Conservation (phyloP, 148 eudicot species). For the Polygonum aviculare region DNA sequence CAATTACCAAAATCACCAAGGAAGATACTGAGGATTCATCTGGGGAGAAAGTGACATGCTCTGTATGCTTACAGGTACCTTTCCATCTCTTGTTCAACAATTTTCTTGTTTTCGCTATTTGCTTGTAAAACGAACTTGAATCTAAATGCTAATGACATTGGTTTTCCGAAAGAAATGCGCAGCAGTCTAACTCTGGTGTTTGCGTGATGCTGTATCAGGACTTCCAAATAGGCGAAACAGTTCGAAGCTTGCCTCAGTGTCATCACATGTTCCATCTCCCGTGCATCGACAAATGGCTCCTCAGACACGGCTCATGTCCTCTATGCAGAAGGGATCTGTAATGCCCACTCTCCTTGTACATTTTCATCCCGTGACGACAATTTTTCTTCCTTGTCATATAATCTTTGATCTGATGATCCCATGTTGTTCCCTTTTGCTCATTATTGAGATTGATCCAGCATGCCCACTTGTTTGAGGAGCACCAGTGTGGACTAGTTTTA, state of each 20-base stretch:
- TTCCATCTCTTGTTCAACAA: background rate
- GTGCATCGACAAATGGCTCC: constrained; percentile 92
- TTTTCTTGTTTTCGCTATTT: background rate
- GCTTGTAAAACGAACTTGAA: too few species aligned
- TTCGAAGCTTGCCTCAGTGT: constrained; percentile 79
- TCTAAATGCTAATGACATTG: too few species aligned
- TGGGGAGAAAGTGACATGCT: constrained; percentile 80
- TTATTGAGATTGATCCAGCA: background rate
- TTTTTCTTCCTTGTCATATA: constrained; percentile 2
- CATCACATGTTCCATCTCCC: constrained; percentile 95
- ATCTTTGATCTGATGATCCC: constrained; percentile 9
- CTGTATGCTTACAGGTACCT: constrained; percentile 90
- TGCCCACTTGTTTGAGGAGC: background rate
- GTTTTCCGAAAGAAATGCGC: background rate
- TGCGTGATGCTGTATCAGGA: constrained; percentile 34
- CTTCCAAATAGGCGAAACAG: constrained; percentile 81
- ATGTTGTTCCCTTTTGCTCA: constrained; percentile 9
- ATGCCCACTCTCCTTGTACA: constrained; percentile 28
- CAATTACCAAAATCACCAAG: constrained; percentile 64
- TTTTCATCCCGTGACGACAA: constrained; percentile 6
- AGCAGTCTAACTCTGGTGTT: background rate
- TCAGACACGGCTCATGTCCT: constrained; percentile 91
- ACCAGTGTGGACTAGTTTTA: constrained; percentile 10
- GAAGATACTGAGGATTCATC: constrained; percentile 59
- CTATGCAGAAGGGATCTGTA: constrained; percentile 89